Base-by-base conservation (phyloP, 768 basidiomycete genomes). In the Lactarius hatsudake region DNA sequence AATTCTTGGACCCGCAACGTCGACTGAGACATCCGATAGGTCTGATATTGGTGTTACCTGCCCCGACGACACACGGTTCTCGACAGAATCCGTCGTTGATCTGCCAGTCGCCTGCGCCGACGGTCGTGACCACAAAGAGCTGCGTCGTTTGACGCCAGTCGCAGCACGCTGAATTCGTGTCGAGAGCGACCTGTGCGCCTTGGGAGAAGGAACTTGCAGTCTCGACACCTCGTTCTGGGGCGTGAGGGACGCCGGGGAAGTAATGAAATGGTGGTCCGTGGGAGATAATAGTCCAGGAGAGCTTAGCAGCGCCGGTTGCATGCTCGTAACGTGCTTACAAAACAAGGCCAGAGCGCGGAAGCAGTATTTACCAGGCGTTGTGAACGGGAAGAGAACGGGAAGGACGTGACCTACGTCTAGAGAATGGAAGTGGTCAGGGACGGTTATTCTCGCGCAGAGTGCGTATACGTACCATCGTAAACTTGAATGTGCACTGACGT, bases 401-500 rank as follows among this genome's bases (percentile, higher is more conserved):
- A 92, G 76, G 55, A 89, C 81, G 74, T 92, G 91, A 0, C 89
- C 87, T 5, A 85, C 81, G 72, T 90, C 90, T 91, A 63, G 3
- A 53, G 26, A 17, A 34, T n/a, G 58, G 20, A 28, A 30, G 15
- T 26, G 30, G 32, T 42, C 63, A 54, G 61, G 65, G 23, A 51
- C 20, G 5, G 45, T 63, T 66, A 65, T 70, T 56, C 64, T 71
- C 59, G 53, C 20, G 54, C 10, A 5, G 26, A 54, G 23, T 12
- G 36, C 59, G 40, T n/a, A 40, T n/a, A 51, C 76, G 76, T 61
- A 83, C 93, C 94, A 73, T 98, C 95, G 73, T 94, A 97, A 1
- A 97, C 87, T 75, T 98, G 95, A 13, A 98, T 80, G 78, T 98
- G 95, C 20, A 96, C 94, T 64, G 88, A 82, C 1, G 95, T 95